Evolutionary conservation across 768 basidiomycete species (phyloP), one percentile per base, ranked within the genome.

Genomic region (Hydnum rufescens): DNA sequence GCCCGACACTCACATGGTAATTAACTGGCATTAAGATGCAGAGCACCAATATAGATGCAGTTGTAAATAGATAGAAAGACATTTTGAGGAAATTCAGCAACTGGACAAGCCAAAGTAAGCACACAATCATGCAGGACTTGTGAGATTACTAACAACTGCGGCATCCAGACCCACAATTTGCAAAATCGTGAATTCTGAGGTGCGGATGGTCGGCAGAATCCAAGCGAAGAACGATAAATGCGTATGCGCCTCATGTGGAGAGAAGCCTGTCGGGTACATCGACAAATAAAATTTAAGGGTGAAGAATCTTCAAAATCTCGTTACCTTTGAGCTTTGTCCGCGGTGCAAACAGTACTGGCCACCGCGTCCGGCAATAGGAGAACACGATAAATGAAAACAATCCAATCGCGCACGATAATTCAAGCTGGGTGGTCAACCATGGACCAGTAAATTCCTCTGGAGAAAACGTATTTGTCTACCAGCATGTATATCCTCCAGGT

Each of bases 91-190:
- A 97, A 58, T 81, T 87, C 42, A 99, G 74, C 1, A 97, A 73
- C 88, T 95, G 62, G 13, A 28, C 31, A 4, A 36, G 6, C 16
- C 4, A 23, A 39, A 25, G 23, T 3, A 8, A 25, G 29, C 2
- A 34, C 31, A 32, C 51, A 18, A 42, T 8, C 28, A 23, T 36
- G 32, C 4, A 43, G 31, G 2, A n/a, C 43, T 29, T 18, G 30
- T 5, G 42, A 13, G 71, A 8, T 8, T 16, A 13, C 86, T 60
- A 61, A 89, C 88, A 59, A 97, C 95, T 2, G 89, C 92, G 39
- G 93, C 93, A 64, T 99, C 93, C 39, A 99, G 68, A 0, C 93
- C 93, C 8, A 99, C 93, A 49, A 95, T 93, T 64, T 96, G 90
- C 2, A 99, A 71, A 2, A 99, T 78, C 0, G 88, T 83, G 55